A percentile compares a stretch with the other conserved stretches of the same genome.
Evolutionary conservation across 176 grass and related monocot genomes (phyloP).

Genomic region (Chloris gayana): DNA sequence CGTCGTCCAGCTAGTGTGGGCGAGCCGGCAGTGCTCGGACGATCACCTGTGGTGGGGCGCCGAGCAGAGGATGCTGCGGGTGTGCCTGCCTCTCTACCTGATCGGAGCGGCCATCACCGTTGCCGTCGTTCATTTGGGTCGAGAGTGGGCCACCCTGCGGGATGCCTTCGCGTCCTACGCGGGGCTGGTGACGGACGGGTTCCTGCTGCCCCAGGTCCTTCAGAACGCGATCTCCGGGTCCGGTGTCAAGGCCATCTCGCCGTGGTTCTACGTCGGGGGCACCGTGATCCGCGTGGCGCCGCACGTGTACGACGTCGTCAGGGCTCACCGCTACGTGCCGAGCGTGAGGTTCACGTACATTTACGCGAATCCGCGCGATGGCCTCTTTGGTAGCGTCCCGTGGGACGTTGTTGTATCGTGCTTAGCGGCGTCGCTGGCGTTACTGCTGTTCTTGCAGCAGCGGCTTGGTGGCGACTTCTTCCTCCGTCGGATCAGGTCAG

Average conservation of each 20-base stretch:
- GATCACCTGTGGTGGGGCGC: background rate
- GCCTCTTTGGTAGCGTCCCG: no score
- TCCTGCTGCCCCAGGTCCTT: conserved; percentile 23
- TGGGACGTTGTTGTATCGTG: no score
- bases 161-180: conserved; percentile 10
- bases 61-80: conserved; percentile 28
- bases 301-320: background rate
- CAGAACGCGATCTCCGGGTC: background rate
- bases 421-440: no score
- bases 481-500: no score
- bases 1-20: no score
- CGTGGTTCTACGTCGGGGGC: conserved; percentile 18
- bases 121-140: background rate
- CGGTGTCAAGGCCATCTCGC: background rate
- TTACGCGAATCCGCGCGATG: no score
- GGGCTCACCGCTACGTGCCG: background rate
- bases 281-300: conserved; percentile 22
- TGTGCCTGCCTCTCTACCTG: conserved; percentile 41
- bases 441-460: no score
- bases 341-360: background rate
- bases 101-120: conserved; percentile 15
- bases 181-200: conserved; percentile 23
- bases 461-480: no score
- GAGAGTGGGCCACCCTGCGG: background rate
- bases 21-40: no score